These are phyloP conservation scores for Lipomyces mesembrius DNA, from an alignment of 805 yeast genomes.

Conservation along the genomic window DNA sequence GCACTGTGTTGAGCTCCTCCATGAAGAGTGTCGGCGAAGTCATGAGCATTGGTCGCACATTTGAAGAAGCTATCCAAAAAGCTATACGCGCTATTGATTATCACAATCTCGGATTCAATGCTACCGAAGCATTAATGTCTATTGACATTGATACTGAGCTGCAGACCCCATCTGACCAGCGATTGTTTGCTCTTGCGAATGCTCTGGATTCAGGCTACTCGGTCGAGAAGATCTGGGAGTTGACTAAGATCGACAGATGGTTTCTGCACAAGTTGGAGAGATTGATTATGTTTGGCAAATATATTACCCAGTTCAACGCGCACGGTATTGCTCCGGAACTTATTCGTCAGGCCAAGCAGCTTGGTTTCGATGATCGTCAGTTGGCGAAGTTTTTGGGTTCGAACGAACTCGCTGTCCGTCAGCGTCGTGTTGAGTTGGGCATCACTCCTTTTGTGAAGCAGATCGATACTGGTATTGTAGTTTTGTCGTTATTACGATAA, in stretches of 20 bases:
- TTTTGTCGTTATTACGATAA: too few relatives aligned
- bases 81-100: conserved; percentile 97
- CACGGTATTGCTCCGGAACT: conserved; percentile 62
- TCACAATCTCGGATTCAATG: conserved; percentile 88
- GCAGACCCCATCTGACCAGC: conserved; percentile 96
- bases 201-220: conserved; percentile 88
- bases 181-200: conserved; percentile 94
- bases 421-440: conserved; percentile 83
- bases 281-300: conserved; percentile 71
- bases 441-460: conserved; percentile 92
- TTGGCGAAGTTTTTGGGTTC: conserved; percentile 86
- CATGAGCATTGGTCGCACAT: conserved; percentile 96
- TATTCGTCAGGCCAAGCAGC: conserved; percentile 87
- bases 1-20: conserved; percentile 82
- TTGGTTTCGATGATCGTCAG: conserved; percentile 97
- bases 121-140: conserved; percentile 82
- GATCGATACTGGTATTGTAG: conserved; percentile 73
- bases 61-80: conserved; percentile 96
- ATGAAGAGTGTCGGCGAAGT: conserved; percentile 99
- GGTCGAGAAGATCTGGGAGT: conserved; percentile 87
- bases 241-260: conserved; percentile 96
- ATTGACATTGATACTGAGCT: conserved; percentile 91
- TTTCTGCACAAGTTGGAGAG: conserved; percentile 84
- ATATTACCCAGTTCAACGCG: conserved; percentile 42
- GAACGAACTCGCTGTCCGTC: conserved; percentile 90